Conservation (phyloP, 345 rosid species). For the Citrus trifoliata region DNA sequence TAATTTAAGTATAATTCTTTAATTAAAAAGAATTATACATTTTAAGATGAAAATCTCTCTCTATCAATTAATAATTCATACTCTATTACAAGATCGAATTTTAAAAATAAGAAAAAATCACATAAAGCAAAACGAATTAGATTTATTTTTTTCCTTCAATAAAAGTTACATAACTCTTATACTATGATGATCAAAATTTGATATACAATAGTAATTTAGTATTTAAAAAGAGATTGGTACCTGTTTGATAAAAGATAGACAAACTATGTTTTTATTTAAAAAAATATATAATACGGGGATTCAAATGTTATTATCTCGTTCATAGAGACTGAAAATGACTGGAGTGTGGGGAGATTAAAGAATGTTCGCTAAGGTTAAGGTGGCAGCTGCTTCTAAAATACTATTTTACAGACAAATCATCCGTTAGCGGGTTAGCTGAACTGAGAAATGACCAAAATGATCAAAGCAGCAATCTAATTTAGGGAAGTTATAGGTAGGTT, state of each 20-base stretch:
- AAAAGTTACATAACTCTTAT: neutral
- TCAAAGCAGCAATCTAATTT: neutral
- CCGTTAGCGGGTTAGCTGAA: neutral
- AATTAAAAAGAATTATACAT: too few relatives aligned
- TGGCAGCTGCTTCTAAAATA: neutral
- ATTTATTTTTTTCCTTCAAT: too few relatives aligned
- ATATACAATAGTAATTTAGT: too few relatives aligned
- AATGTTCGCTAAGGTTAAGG: neutral
- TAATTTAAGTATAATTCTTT: too few relatives aligned
- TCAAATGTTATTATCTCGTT: neutral
- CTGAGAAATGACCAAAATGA: constrained; percentile 10
- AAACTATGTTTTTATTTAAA: neutral
- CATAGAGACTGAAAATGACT: neutral
- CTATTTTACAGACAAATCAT: neutral
- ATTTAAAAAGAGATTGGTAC: neutral
- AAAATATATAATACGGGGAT: neutral
- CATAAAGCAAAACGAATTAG: too few relatives aligned
- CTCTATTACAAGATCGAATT: too few relatives aligned
- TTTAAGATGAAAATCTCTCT: neutral
- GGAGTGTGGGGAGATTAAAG: neutral
- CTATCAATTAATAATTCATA: neutral
- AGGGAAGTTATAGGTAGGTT: neutral
- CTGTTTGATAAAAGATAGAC: neutral
- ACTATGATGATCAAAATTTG: neutral
- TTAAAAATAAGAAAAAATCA: neutral